Evolutionary conservation across 371 early-diverging fungal species (phyloP), one percentile per base, ranked within the genome.

Genomic region (Chytridium lagenaria): DNA sequence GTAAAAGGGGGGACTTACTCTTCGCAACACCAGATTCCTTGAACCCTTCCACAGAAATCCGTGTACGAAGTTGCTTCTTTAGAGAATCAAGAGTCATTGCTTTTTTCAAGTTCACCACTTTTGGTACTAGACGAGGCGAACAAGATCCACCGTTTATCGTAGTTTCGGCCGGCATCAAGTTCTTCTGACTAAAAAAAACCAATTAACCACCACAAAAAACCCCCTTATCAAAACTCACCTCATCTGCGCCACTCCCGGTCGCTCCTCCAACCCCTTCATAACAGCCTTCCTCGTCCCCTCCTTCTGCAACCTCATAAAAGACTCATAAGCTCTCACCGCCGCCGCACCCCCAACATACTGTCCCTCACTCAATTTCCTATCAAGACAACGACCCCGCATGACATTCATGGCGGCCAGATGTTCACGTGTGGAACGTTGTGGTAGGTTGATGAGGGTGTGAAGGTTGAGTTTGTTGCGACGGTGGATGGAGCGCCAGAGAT

Each of bases 281-380:
- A 66, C 12, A 22, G 39, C 44, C 66, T 66, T 66, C 44, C 3
- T 44, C 12, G 66, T 66, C 16, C 23, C 30, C 44, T 44, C 44
- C 66, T 40, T 66, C 30, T 66, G 44, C 22, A 66, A 7, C 66
- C 44, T 44, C 36, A 66, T 44, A 37, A 40, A 66, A 19, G 66
- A 38, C 66, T 66, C 66, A 37, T 66, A 66, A 16, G 66, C 66
- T 33, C 66, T 38, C 10, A 66, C 66, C 15, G 66, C 66, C 12
- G 44, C 38, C 15, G 5, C 38, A 2, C 66, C 66, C 5, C 66
- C 66, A 26, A 66, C 37, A 33, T 66, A 66, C n/a, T 66, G 44
- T 2, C 66, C 66, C 28, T 66, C 66, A 30, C 66, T 66, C 44
- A 66, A 44, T 23, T 44, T 38, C 30, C 66, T 7, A 10, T 66